Evolutionary conservation across 1,284 basidiomycete genomes (phyloP).

Genomic region (Naganishia sp.): DNA sequence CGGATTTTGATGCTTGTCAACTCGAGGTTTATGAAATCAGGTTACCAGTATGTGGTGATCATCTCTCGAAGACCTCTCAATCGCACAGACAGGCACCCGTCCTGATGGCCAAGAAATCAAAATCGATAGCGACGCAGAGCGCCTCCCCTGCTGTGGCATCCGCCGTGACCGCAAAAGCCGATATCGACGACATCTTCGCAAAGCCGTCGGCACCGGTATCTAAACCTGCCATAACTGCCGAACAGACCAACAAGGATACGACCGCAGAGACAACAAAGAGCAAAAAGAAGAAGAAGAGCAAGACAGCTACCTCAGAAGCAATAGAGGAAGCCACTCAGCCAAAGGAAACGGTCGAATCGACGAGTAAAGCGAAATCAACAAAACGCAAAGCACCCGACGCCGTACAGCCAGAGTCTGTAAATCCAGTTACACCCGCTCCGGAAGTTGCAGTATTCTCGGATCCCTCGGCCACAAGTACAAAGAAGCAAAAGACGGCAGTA

Average conservation of each 20-base stretch:
- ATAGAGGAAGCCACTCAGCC: neutral
- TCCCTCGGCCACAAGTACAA: neutral
- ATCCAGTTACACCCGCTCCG: neutral
- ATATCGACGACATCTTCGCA: slow-evolving; percentile 50
- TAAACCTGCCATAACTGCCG: neutral
- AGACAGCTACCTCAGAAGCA: neutral
- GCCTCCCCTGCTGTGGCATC: neutral
- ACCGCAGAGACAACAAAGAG: neutral
- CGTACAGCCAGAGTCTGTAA: neutral
- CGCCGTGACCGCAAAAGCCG: slow-evolving; percentile 15
- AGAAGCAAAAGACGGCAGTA: slow-evolving; percentile 8
- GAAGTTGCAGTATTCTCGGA: slow-evolving; percentile 23
- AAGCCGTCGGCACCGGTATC: slow-evolving; percentile 26
- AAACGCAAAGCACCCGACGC: slow-evolving; percentile 12
- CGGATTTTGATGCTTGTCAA: too few relatives aligned
- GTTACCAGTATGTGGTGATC: neutral
- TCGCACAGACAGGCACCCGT: neutral
- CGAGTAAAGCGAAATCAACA: slow-evolving; percentile 20
- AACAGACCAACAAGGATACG: slow-evolving; percentile 9
- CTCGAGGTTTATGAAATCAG: neutral
- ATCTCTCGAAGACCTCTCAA: neutral
- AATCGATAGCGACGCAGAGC: neutral
- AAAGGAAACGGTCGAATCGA: slow-evolving; percentile 19
- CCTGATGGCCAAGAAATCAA: slow-evolving; percentile 15
- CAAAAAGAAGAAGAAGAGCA: slow-evolving; percentile 30